Base-by-base conservation (phyloP, 768 basidiomycete genomes). In the Solioccasus polychromus region DNA sequence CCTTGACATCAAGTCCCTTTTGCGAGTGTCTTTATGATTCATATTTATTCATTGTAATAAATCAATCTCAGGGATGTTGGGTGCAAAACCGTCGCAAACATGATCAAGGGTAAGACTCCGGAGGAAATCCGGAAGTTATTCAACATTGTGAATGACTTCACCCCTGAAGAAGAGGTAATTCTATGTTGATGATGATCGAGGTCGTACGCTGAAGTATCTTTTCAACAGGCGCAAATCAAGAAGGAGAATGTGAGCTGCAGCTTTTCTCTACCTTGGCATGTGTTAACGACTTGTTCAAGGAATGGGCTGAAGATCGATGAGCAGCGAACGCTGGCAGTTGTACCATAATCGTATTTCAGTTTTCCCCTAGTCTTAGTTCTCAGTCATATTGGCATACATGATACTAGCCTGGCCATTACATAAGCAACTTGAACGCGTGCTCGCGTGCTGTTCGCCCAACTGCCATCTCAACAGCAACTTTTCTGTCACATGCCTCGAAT, bases 21-120 rank as follows among this genome's bases (percentile, higher is more conserved):
- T 98, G 95, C 96, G 60, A 55, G 89, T 74, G 18, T 22, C 25
- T 8, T 19, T 4, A 20, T 5, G 10, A 9, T 14, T 4, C 9
- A 22, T 45, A 19, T 37, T 59, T 15, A 41, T 15, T 25, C 35
- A 19, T 19, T 14, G n/a, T 37, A 25, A 38, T 48, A 36, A 28
- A 49, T 41, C 23, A 24, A 18, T n/a, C 23, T 29, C 54, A 95
- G 92, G 55, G 94, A 96, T 62, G 92, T 96, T 48, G 94, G 94
- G 2, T 96, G 94, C 81, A 95, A 96, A 77, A 96, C 92, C 4
- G 94, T 96, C 5, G 96, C 96, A 12, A 98, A 98, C 78, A 99
- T 98, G 96, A 98, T 99, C 80, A 98, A 99, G 75, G 96, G 96
- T 26, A 99, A 99, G 80, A 95, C 94, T 4, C 96, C 96, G 19